These are phyloP conservation scores for Epichloe sylvatica DNA, from an alignment of 2,329 filamentous ascomycete genomes.

Conservation along the genomic window DNA sequence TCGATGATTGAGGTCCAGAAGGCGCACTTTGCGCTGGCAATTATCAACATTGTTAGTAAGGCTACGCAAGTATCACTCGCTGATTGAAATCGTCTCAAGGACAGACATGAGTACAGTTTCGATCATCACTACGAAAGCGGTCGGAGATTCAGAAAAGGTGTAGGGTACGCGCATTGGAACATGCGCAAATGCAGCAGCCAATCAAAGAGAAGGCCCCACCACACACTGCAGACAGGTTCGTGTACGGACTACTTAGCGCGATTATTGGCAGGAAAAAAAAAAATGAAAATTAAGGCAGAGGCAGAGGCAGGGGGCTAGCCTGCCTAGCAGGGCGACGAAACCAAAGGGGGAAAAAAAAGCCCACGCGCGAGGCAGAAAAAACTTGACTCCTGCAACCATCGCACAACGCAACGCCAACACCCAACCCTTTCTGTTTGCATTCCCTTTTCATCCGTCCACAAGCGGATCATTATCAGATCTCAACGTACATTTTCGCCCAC, in stretches of 20 bases:
- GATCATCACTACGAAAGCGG: not conserved
- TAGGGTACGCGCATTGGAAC: constrained; percentile 1
- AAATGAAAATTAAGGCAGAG: constrained; percentile 8
- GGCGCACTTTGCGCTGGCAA: too few species aligned
- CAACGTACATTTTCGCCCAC: not conserved
- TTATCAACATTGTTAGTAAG: too few species aligned
- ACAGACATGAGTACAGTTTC: too few species aligned
- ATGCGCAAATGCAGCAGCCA: not conserved
- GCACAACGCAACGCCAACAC: constrained; percentile 5
- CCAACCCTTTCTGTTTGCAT: constrained; percentile 10
- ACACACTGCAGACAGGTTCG: too few species aligned
- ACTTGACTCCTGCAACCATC: constrained; percentile 15
- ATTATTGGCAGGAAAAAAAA: constrained; percentile 5
- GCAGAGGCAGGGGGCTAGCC: constrained; percentile 7
- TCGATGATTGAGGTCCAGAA: too few species aligned
- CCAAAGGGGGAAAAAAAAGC: constrained; percentile 11
- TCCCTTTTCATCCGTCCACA: constrained; percentile 14
- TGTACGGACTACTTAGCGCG: constrained; percentile 6
- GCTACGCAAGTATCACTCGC: too few species aligned
- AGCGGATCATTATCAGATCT: constrained; percentile 5
- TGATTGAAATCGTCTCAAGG: too few species aligned
- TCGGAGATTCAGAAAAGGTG: not conserved
- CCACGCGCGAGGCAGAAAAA: constrained; percentile 4
- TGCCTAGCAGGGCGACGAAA: constrained; percentile 1
- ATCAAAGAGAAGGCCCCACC: constrained; percentile 2